Conservation (phyloP, 1,284 basidiomycete genomes). For the Ustilago nuda region DNA sequence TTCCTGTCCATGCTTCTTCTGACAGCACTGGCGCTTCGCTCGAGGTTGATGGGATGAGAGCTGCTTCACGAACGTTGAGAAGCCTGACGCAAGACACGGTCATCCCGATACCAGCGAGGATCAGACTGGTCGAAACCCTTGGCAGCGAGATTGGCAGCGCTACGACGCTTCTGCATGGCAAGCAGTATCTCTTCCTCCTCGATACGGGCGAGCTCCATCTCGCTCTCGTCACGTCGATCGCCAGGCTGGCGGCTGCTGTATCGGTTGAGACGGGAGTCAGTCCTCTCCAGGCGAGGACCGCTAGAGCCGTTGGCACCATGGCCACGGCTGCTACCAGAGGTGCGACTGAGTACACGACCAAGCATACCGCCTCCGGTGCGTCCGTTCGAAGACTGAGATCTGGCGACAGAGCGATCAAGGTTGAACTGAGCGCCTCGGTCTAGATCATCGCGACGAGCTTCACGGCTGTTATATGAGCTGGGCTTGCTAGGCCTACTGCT, state of each 20-base stretch:
- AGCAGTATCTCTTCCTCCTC: conserved; percentile 51
- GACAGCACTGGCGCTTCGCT: conserved; percentile 33
- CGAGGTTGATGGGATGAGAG: conserved; percentile 10
- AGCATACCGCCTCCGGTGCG: conserved; percentile 31
- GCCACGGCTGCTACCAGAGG: conserved; percentile 29
- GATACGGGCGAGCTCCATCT: conserved; percentile 40
- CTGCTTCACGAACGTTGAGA: conserved; percentile 7
- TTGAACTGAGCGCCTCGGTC: conserved; percentile 6
- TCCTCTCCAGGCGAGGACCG: conserved; percentile 21
- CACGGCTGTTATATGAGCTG: conserved; percentile 32
- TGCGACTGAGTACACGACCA: conserved; percentile 34
- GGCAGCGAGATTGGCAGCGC: conserved; percentile 36
- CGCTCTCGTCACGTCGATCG: conserved; percentile 34
- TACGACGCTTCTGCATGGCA: conserved; percentile 40
- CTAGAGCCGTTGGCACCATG: background rate
- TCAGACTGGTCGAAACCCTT: conserved; percentile 34
- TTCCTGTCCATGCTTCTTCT: conserved; percentile 43
- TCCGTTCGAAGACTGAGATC: conserved; percentile 1
- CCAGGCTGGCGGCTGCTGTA: conserved; percentile 30
- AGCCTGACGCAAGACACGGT: conserved; percentile 18
- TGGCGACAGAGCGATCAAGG: conserved; percentile 14
- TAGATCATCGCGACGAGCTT: conserved; percentile 32
- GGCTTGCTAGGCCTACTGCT: conserved; percentile 12
- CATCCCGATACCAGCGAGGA: conserved; percentile 44
- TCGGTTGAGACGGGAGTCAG: conserved; percentile 34